phyloP scores from a whole-genome alignment of 192 early-diverging fungal species.

The Spinellus fusiger region DNA sequence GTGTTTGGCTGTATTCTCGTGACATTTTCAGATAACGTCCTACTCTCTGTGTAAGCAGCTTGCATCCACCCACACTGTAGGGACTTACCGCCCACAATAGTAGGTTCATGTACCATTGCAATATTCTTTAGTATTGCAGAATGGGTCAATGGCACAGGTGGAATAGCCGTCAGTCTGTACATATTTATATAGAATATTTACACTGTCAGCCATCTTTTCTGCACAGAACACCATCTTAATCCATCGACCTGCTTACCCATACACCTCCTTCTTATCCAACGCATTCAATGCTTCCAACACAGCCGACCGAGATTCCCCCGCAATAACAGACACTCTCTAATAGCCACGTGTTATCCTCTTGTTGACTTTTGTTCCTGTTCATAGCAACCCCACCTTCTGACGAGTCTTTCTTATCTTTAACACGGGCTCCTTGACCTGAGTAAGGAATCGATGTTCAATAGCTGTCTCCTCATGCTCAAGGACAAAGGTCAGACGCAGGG shows the following conservation, averaged over 20 bases:
- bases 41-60: neutral
- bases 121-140: conserved; percentile 26
- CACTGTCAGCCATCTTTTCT: conserved; percentile 1
- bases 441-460: conserved; percentile 58
- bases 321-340: conserved; percentile 35
- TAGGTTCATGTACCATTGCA: conserved; percentile 41
- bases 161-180: conserved; percentile 13
- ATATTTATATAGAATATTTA: neutral
- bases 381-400: conserved; percentile 36
- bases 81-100: conserved; percentile 52
- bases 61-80: neutral
- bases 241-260: conserved; percentile 27
- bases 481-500: conserved; percentile 44
- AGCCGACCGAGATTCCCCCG: conserved; percentile 41
- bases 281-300: conserved; percentile 40
- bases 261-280: conserved; percentile 34
- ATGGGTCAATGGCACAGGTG: conserved; percentile 1
- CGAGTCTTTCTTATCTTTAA: conserved; percentile 47
- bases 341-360: too few relatives aligned
- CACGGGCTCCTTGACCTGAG: conserved; percentile 45
- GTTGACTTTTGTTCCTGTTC: neutral
- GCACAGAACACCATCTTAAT: neutral
- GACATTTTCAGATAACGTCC: conserved; percentile 68
- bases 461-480: conserved; percentile 48
- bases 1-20: conserved; percentile 79